Conservation (phyloP, 768 basidiomycete genomes). For the Boletus insuetus region DNA sequence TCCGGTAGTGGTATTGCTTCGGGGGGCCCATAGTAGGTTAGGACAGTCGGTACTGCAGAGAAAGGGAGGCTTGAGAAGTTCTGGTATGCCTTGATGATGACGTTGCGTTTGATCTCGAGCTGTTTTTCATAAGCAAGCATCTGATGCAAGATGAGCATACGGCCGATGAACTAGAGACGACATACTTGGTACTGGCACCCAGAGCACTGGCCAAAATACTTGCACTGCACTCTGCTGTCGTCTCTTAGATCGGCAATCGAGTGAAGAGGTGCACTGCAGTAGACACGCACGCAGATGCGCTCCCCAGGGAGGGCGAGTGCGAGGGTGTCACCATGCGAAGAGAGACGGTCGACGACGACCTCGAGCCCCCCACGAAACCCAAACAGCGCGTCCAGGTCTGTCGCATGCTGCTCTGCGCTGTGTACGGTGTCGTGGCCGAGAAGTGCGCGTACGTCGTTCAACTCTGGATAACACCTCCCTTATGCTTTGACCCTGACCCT, state of each 20-base stretch:
- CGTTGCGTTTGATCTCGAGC: constrained; percentile 80
- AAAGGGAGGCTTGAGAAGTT: constrained; percentile 65
- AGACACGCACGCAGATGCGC: constrained; percentile 69
- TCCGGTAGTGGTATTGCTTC: constrained; percentile 87
- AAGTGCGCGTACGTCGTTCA: constrained; percentile 64
- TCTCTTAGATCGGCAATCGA: constrained; percentile 79
- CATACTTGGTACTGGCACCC: constrained; percentile 93
- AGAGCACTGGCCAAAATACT: constrained; percentile 85
- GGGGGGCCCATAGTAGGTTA: constrained; percentile 78
- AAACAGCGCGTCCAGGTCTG: constrained; percentile 60
- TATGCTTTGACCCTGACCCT: no score
- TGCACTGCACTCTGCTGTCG: constrained; percentile 62
- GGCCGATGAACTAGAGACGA: neutral
- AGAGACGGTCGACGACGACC: constrained; percentile 60
- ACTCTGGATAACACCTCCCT: no score
- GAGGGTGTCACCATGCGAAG: constrained; percentile 65
- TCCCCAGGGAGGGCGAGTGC: constrained; percentile 77
- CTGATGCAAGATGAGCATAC: constrained; percentile 32
- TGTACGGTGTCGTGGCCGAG: constrained; percentile 61
- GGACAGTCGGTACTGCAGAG: constrained; percentile 59
- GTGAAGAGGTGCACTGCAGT: constrained; percentile 65
- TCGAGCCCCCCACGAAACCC: constrained; percentile 59
- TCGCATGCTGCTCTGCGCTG: constrained; percentile 40
- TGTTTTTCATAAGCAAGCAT: constrained; percentile 89
- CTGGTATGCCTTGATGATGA: constrained; percentile 79